Evolutionary conservation across 805 yeast species (phyloP).

Genomic region (Pichia exigua): DNA sequence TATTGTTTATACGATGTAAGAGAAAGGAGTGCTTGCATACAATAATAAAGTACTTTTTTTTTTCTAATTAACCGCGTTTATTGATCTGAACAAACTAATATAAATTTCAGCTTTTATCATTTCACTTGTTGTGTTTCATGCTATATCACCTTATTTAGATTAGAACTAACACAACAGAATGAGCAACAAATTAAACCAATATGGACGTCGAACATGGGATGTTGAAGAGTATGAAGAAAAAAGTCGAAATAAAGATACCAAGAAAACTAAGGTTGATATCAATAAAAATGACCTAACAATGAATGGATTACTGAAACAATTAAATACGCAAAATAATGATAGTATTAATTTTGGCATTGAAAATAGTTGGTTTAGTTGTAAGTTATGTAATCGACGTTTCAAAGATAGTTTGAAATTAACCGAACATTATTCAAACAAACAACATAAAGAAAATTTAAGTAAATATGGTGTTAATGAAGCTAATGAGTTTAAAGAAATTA

Average conservation of each 20-base stretch:
- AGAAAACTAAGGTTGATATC: background rate
- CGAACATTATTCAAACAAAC: conserved; percentile 76
- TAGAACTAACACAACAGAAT: no score
- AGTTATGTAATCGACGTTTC: conserved; percentile 68
- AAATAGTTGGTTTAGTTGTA: conserved; percentile 81
- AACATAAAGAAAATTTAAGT: conserved; percentile 45
- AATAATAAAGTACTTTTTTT: background rate
- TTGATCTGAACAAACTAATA: background rate
- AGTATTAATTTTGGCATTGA: conserved; percentile 12
- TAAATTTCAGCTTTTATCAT: background rate
- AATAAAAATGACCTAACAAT: background rate
- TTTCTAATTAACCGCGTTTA: background rate
- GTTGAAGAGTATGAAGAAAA: conserved; percentile 49
- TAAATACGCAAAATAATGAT: background rate
- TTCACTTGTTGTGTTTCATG: no score
- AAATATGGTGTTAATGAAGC: conserved; percentile 13
- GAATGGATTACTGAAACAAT: conserved; percentile 15
- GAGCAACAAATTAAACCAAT: conserved; percentile 11
- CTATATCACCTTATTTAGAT: no score
- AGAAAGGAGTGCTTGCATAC: background rate
- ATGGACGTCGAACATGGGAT: conserved; percentile 70
- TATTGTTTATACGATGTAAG: background rate
- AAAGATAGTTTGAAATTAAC: conserved; percentile 75
- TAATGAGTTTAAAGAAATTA: conserved; percentile 31
- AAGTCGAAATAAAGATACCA: background rate